Base-by-base conservation (phyloP, 2,329 filamentous ascomycete species). In the Biscogniauxia mediterranea region DNA sequence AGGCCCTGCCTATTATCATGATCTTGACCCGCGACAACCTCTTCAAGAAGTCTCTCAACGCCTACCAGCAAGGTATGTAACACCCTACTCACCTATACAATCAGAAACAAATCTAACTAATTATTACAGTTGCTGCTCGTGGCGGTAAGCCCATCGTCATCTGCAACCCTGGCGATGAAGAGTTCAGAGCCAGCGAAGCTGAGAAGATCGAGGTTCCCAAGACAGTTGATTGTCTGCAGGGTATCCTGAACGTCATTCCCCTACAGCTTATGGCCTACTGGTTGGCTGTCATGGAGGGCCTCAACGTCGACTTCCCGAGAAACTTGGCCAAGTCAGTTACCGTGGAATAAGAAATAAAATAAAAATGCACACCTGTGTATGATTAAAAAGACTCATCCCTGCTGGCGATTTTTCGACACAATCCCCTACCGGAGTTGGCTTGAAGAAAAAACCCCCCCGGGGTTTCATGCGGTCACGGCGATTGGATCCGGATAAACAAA, bases 1-100 rank as follows among this genome's bases (percentile, higher is more conserved):
- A 99, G 85, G 94, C 97, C 80, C 87, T 99, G 46, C 95, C 95
- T 65, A 99, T 99, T 77, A 97, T 99, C 79, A 99, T 99, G 95
- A 98, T 99, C 74, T 85, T 99, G 64, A 99, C 95, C 58, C 91
- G 95, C 63, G 95, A 99, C 76, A 86, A 93, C 71, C 89, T 99
- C 74, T 99, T 99, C 82, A 90, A 90, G 77, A 99, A 99, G 83
- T 98, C 95, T n/a, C 85, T 99, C 74, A 99, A 99, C 78, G 95
- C 95, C 72, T 99, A 98, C 80, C 95, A 99, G 81, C 95, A 99
- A 84, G 89, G 89, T 91, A 82, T 76, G 84, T 76, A 15, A 55
- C 50, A 46, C 25, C 25, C 42, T 20, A 54, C 5, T 32, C 17
- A 51, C 49, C 21, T 26, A 25, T 19, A n/a, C 3, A 19, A 46